Conservation (phyloP, 495 filamentous ascomycete species). For the Geopyxis carbonaria region DNA sequence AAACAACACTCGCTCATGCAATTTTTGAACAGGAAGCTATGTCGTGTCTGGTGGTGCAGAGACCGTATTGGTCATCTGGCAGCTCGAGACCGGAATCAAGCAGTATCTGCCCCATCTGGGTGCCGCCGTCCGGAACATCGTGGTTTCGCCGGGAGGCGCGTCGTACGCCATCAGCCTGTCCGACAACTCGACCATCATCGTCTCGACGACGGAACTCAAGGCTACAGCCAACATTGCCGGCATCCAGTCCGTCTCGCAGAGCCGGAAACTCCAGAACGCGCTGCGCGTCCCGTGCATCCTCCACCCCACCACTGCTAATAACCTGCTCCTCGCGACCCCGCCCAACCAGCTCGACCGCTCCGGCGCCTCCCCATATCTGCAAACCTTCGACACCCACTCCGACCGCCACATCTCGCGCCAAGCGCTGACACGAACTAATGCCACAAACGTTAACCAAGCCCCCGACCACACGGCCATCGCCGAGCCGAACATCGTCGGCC, state of each 20-base stretch:
- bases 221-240: conserved; percentile 67
- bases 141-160: conserved; percentile 59
- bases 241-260: conserved; percentile 40
- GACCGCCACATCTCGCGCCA: conserved; percentile 63
- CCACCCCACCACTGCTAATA: conserved; percentile 38
- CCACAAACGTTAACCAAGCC: conserved; percentile 58
- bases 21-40: conserved; percentile 80
- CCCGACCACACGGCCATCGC: conserved; percentile 48
- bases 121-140: conserved; percentile 62
- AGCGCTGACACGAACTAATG: conserved; percentile 71
- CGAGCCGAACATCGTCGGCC: conserved; percentile 55
- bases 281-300: conserved; percentile 31
- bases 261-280: conserved; percentile 1
- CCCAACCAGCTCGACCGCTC: conserved; percentile 24
- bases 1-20: conserved; percentile 7
- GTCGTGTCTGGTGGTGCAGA: conserved; percentile 83
- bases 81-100: conserved; percentile 65
- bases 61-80: conserved; percentile 87
- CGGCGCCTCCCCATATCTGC: conserved; percentile 38
- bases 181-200: conserved; percentile 74
- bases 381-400: conserved; percentile 66
- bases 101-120: conserved; percentile 78
- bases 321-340: conserved; percentile 44
- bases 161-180: conserved; percentile 69
- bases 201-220: conserved; percentile 74